A percentile compares a stretch with the other conserved stretches of the same genome.
These are phyloP conservation scores for Nothophytophthora sp. DNA, from an alignment of 352 stramenopile species.

Conservation along the genomic window DNA sequence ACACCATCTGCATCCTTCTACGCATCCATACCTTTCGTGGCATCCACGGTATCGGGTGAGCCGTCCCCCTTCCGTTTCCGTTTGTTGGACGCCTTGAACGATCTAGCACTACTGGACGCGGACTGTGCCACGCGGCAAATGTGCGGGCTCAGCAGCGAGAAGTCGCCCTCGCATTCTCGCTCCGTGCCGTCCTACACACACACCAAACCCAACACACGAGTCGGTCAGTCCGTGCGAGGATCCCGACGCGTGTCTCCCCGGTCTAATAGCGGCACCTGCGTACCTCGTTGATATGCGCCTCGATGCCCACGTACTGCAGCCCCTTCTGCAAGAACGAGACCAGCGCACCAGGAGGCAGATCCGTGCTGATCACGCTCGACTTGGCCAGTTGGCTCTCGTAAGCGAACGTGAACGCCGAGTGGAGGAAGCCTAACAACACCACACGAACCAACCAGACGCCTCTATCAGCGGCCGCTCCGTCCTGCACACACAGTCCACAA, in stretches of 20 bases:
- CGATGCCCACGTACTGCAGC: constrained; percentile 94
- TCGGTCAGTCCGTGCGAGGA: neutral
- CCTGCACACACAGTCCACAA: neutral
- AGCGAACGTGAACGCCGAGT: constrained; percentile 98
- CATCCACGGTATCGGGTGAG: constrained; percentile 63
- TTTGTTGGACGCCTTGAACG: constrained; percentile 74
- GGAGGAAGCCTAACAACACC: constrained; percentile 86
- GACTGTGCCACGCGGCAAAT: constrained; percentile 88
- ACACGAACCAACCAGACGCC: neutral
- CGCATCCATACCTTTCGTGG: constrained; percentile 54
- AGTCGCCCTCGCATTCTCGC: constrained; percentile 86
- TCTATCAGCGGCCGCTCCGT: neutral
- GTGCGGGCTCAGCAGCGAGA: constrained; percentile 92
- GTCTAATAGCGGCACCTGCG: neutral
- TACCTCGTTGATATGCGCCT: constrained; percentile 90
- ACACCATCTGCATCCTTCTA: neutral
- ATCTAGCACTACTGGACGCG: constrained; percentile 64
- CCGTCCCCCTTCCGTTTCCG: constrained; percentile 81
- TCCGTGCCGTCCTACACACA: constrained; percentile 77
- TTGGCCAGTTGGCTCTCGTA: constrained; percentile 97
- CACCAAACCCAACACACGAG: neutral
- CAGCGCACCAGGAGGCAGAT: constrained; percentile 96
- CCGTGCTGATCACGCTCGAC: constrained; percentile 90
- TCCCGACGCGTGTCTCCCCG: neutral
- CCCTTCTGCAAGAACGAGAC: constrained; percentile 99